These are phyloP conservation scores for Monilinia polystroma DNA, from an alignment of 2,329 filamentous ascomycete genomes.

Conservation along the genomic window DNA sequence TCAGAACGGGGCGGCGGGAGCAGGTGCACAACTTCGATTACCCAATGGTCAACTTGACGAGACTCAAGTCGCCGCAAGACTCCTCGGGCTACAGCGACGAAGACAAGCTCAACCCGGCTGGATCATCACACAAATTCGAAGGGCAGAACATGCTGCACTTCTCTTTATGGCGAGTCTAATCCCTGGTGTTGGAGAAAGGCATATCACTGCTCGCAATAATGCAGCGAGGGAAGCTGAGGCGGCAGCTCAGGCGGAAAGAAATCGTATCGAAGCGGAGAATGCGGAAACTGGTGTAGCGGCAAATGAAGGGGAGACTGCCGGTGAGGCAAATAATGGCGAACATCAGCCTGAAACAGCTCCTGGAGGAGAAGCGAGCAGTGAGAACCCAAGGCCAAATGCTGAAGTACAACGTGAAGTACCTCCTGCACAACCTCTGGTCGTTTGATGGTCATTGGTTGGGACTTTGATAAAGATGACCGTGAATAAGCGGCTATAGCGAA, in stretches of 20 bases:
- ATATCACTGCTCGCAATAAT: conserved; percentile 48
- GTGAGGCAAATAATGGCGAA: neutral
- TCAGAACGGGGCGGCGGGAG: conserved; percentile 29
- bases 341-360: conserved; percentile 9
- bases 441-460: conserved; percentile 15
- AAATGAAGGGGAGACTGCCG: neutral
- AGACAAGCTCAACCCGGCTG: conserved; percentile 48
- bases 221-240: conserved; percentile 37
- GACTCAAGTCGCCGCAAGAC: conserved; percentile 52
- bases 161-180: conserved; percentile 66
- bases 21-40: conserved; percentile 23
- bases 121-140: conserved; percentile 51
- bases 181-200: conserved; percentile 63
- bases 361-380: conserved; percentile 17
- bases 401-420: conserved; percentile 17
- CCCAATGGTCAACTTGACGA: conserved; percentile 45
- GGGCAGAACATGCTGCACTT: conserved; percentile 58
- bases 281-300: conserved; percentile 19
- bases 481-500: neutral
- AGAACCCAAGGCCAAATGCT: conserved; percentile 17
- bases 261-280: conserved; percentile 23
- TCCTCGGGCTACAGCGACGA: conserved; percentile 49
- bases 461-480: neutral
- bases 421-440: conserved; percentile 27
- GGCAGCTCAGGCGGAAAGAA: conserved; percentile 28